A percentile compares a stretch with the other conserved stretches of the same genome.
phyloP scores from a whole-genome alignment of 2,329 filamentous ascomycete species.

The Triangularia verruculosa region DNA sequence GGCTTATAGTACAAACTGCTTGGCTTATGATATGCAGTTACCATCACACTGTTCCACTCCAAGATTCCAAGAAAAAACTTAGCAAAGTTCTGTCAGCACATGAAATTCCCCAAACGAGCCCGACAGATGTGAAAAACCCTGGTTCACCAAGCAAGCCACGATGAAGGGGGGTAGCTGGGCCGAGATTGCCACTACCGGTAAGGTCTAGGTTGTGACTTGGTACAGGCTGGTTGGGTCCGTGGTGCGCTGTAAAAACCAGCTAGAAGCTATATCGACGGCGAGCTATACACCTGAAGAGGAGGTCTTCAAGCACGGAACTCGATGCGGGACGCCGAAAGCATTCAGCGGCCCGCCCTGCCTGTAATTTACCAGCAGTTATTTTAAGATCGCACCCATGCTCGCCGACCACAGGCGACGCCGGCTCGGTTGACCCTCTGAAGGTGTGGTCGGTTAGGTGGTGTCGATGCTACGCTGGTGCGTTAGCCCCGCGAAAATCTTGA shows the following conservation, averaged over 20 bases:
- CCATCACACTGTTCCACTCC: neutral
- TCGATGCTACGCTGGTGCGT: conserved; percentile 19
- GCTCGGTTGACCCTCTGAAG: neutral
- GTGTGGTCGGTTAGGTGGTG: conserved; percentile 18
- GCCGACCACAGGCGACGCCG: conserved; percentile 4
- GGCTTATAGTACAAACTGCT: neutral
- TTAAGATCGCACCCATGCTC: conserved; percentile 20
- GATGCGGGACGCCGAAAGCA: neutral
- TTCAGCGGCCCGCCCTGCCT: conserved; percentile 20
- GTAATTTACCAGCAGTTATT: conserved; percentile 21
- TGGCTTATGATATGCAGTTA: neutral
- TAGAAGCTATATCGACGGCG: neutral
- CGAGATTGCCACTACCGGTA: neutral
- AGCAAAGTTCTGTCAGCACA: neutral
- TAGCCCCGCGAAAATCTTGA: conserved; percentile 17
- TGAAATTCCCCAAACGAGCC: neutral
- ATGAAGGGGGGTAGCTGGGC: neutral
- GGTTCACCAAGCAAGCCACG: neutral
- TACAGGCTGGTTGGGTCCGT: neutral
- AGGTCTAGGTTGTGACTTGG: neutral
- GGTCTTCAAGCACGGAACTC: neutral
- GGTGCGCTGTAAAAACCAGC: neutral
- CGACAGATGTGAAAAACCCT: neutral
- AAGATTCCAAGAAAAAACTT: neutral
- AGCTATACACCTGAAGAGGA: neutral